phyloP scores from a whole-genome alignment of 2,329 filamentous ascomycete species.

The Verticillium isaacii region DNA sequence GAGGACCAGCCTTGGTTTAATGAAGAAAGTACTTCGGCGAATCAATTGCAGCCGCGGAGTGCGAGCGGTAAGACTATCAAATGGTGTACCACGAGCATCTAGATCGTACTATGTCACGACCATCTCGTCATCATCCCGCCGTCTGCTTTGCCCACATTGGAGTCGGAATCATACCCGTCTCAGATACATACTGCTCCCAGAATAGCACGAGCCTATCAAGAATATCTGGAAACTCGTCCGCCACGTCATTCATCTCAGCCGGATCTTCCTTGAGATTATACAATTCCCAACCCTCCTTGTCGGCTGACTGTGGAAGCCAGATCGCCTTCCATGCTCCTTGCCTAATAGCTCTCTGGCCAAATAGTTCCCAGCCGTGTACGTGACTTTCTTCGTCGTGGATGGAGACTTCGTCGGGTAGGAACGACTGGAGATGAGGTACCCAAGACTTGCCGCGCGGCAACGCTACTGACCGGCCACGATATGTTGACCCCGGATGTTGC shows the following conservation, averaged over 20 bases:
- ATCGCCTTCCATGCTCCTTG: constrained; percentile 54
- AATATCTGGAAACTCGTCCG: constrained; percentile 32
- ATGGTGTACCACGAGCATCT: no score
- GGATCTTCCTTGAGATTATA: constrained; percentile 48
- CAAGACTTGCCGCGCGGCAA: constrained; percentile 45
- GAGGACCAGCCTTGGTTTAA: no score
- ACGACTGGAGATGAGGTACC: constrained; percentile 27
- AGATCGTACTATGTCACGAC: no score
- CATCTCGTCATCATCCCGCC: no score
- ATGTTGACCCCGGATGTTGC: constrained; percentile 29
- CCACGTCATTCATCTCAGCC: constrained; percentile 43
- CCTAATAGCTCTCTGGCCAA: constrained; percentile 45
- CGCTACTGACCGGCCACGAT: constrained; percentile 42
- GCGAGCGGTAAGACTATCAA: no score
- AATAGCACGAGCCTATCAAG: constrained; percentile 43
- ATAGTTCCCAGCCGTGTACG: constrained; percentile 51
- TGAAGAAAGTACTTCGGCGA: no score
- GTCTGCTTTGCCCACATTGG: no score
- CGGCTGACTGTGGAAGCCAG: constrained; percentile 37
- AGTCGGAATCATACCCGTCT: neutral
- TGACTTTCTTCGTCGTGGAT: constrained; percentile 44
- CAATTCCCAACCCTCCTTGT: constrained; percentile 51
- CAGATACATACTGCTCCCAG: constrained; percentile 47
- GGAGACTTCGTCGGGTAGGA: constrained; percentile 16
- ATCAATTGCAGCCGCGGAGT: no score